phyloP scores from a whole-genome alignment of 768 basidiomycete species.

The Pisolithus orientalis region DNA sequence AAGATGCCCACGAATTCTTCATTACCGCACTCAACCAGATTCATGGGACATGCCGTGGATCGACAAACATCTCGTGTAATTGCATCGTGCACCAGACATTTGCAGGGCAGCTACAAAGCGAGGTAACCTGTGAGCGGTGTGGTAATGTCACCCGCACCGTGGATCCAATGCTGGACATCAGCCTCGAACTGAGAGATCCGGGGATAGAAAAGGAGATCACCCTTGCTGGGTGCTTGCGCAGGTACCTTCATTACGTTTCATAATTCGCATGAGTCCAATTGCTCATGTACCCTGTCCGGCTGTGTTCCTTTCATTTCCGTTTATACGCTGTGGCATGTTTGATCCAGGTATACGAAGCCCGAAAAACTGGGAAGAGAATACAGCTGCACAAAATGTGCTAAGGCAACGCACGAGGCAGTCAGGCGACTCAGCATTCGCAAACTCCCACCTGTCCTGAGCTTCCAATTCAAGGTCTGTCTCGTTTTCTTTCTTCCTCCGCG shows the following conservation, averaged over 20 bases:
- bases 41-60: conserved; percentile 69
- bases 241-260: conserved; percentile 34
- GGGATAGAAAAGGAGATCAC: conserved; percentile 56
- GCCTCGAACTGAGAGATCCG: conserved; percentile 69
- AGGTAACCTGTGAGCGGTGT: conserved; percentile 85
- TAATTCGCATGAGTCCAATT: not conserved
- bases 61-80: conserved; percentile 74
- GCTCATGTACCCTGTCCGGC: too few relatives aligned
- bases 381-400: conserved; percentile 76
- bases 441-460: conserved; percentile 84
- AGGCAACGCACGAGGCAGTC: conserved; percentile 64
- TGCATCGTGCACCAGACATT: conserved; percentile 92
- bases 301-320: not conserved
- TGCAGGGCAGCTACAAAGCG: conserved; percentile 79
- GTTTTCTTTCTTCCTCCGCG: not conserved
- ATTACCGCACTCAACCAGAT: conserved; percentile 83
- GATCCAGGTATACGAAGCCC: conserved; percentile 68
- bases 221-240: conserved; percentile 66
- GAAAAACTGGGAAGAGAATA: conserved; percentile 87
- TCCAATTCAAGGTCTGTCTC: conserved; percentile 84
- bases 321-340: conserved; percentile 2
- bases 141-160: conserved; percentile 68
- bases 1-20: conserved; percentile 89
- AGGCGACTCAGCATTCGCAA: conserved; percentile 82
- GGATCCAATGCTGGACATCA: conserved; percentile 90